Conservation (phyloP, 805 yeast species). For the Candida coquimbonensis region DNA sequence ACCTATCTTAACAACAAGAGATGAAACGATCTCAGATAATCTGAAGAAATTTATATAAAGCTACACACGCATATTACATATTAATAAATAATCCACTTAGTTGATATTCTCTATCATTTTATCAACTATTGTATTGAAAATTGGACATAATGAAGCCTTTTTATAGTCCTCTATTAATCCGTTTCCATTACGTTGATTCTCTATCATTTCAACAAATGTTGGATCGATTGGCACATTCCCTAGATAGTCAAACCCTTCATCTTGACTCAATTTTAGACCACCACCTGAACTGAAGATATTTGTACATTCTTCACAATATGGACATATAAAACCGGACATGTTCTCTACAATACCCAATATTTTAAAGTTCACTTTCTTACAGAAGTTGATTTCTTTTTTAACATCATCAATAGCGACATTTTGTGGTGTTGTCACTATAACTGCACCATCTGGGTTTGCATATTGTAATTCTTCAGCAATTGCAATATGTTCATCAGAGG, state of each 20-base stretch:
- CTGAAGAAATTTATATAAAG: constrained; percentile 6
- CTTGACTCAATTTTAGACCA: constrained; percentile 64
- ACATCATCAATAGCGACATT: constrained; percentile 91
- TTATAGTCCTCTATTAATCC: constrained; percentile 31
- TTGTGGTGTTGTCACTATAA: constrained; percentile 95
- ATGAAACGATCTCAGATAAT: constrained; percentile 1
- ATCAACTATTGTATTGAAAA: constrained; percentile 41
- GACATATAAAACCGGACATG: constrained; percentile 96
- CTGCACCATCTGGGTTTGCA: constrained; percentile 81
- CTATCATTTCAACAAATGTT: constrained; percentile 80
- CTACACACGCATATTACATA: no score
- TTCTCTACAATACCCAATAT: constrained; percentile 88
- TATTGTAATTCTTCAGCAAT: constrained; percentile 82
- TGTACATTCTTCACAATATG: constrained; percentile 87
- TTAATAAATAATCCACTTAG: constrained; percentile 10
- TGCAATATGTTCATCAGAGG: constrained; percentile 96
- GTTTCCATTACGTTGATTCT: constrained; percentile 34
- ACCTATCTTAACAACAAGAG: background rate
- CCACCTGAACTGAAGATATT: constrained; percentile 93
- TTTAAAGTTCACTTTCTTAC: constrained; percentile 73
- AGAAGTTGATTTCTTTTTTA: constrained; percentile 86
- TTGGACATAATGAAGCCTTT: constrained; percentile 25
- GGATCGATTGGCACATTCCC: constrained; percentile 96
- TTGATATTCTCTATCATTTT: constrained; percentile 23
- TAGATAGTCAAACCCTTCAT: constrained; percentile 56